Percentiles rank a stretch among this genome's conserved stretches.
phyloP scores from a whole-genome alignment of 2,329 filamentous ascomycete genomes.

The Ophiocordyceps australis region DNA sequence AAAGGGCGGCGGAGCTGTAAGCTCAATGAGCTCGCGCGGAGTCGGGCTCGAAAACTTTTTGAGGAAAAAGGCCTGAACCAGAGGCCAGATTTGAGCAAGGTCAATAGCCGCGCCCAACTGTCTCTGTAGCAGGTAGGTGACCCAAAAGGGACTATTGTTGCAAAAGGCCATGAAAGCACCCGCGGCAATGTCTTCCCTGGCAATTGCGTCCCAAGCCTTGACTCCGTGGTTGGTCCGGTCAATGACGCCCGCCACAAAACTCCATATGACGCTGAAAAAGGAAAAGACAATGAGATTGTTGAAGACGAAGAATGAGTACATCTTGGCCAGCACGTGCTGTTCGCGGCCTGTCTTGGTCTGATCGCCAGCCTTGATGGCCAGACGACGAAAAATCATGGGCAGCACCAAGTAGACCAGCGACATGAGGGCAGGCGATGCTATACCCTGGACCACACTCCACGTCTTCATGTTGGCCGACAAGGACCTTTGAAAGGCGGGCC shows the following conservation, averaged over 20 bases:
- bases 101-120: conserved; percentile 90
- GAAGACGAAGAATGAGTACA: conserved; percentile 93
- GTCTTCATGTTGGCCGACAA: conserved; percentile 43
- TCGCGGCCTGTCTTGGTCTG: conserved; percentile 85
- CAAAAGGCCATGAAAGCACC: conserved; percentile 60
- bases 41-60: conserved; percentile 77
- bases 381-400: conserved; percentile 76
- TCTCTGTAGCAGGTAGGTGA: conserved; percentile 81
- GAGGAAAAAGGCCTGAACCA: conserved; percentile 70
- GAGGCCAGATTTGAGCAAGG: conserved; percentile 69
- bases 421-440: conserved; percentile 71
- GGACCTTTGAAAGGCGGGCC: conserved; percentile 52
- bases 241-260: conserved; percentile 50
- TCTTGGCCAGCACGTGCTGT: conserved; percentile 72
- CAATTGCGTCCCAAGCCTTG: conserved; percentile 51
- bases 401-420: conserved; percentile 77
- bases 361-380: conserved; percentile 72
- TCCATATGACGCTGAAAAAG: conserved; percentile 69
- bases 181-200: conserved; percentile 40
- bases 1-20: conserved; percentile 81
- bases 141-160: conserved; percentile 76
- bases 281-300: conserved; percentile 95
- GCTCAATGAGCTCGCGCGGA: conserved; percentile 76
- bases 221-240: conserved; percentile 33
- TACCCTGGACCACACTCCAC: conserved; percentile 86